Evolutionary conservation across 306 rosid species (phyloP), one percentile per base, ranked within the genome.

Genomic region (Quercus rubra): DNA sequence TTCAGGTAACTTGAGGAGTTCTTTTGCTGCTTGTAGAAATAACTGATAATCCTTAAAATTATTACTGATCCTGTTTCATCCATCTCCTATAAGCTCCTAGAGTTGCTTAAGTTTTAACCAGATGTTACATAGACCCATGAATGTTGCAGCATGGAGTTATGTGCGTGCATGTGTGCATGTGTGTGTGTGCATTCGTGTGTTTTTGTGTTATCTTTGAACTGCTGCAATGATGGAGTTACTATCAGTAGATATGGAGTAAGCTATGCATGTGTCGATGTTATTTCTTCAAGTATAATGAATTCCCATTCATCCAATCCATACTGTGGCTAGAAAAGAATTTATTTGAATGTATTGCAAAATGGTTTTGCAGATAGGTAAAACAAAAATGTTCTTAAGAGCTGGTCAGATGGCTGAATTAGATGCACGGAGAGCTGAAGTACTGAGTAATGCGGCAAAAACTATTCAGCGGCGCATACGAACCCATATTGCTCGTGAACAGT

Each of bases 341-440:
- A 61, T 79, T 74, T 81, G 55, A 46, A 72, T 86, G 72, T 62
- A 76, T 35, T 71, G 54, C 70, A 75, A 51, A 85, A 67, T 87
- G 20, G 71, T 83, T 58, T 83, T 85, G 89, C 85, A 96, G 99
- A 90, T 96, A 82, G 99, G 99, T 74, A 88, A 88, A 88, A 93
- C 99, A 79, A 96, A 96, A 87, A 81, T 96, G 64, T 96, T 96
- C 88, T 89, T 96, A 30, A 91, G 99, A 82, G 99, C 99, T 51
- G 99, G 99, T 81, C 99, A 96, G 89, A 96, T 96, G 99, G 99
- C 99, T 46, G 99, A 96, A 81, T 79, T 96, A 82, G 99, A 96
- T 80, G 97, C 98, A 79, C 78, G 89, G 43, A 91, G 99, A 86
- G 86, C 99, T 57, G 91, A 89, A 85, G 92, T 91, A 80, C 91